Evolutionary conservation across 805 yeast species (phyloP).

Genomic region (Cyberlindnera samutprakarnensis): DNA sequence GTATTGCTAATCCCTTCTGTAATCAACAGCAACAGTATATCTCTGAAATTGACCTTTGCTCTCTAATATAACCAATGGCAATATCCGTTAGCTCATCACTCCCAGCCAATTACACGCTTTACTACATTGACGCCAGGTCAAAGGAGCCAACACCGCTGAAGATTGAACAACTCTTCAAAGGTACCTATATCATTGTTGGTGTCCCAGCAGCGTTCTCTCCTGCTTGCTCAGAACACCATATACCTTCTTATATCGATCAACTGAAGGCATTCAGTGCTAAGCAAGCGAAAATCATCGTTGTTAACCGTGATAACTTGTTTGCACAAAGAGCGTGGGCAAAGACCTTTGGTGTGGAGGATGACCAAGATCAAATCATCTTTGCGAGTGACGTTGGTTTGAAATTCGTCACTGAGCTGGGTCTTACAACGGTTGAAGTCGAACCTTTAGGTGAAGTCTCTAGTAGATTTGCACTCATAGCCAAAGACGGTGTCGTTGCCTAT

Average conservation of each 20-base stretch:
- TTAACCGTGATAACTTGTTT: slow-evolving; percentile 65
- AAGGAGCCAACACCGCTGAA: slow-evolving; percentile 23
- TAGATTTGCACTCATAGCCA: slow-evolving; percentile 66
- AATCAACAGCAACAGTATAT: too few relatives aligned
- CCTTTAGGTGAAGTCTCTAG: slow-evolving; percentile 38
- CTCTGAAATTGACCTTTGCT: too few relatives aligned
- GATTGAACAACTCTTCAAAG: slow-evolving; percentile 20
- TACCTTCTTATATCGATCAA: slow-evolving; percentile 43
- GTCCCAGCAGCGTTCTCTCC: slow-evolving; percentile 90
- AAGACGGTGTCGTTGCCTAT: slow-evolving; percentile 43
- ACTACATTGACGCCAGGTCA: slow-evolving; percentile 23
- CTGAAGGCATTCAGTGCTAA: slow-evolving; percentile 41
- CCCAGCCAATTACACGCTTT: slow-evolving; percentile 20
- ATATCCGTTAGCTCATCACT: slow-evolving; percentile 6
- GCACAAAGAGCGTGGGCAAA: slow-evolving; percentile 59
- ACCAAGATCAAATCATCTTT: slow-evolving; percentile 37
- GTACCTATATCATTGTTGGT: slow-evolving; percentile 46
- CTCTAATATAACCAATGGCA: too few relatives aligned
- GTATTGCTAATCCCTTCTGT: too few relatives aligned
- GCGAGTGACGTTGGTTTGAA: slow-evolving; percentile 56
- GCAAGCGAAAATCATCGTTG: slow-evolving; percentile 51
- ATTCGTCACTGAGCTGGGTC: slow-evolving; percentile 41
- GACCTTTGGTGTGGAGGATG: slow-evolving; percentile 23
- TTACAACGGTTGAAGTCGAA: slow-evolving; percentile 46
- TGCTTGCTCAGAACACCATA: slow-evolving; percentile 61